These are phyloP conservation scores for Erysimum cheiri DNA, from an alignment of 441 rosid genomes.

Conservation along the genomic window DNA sequence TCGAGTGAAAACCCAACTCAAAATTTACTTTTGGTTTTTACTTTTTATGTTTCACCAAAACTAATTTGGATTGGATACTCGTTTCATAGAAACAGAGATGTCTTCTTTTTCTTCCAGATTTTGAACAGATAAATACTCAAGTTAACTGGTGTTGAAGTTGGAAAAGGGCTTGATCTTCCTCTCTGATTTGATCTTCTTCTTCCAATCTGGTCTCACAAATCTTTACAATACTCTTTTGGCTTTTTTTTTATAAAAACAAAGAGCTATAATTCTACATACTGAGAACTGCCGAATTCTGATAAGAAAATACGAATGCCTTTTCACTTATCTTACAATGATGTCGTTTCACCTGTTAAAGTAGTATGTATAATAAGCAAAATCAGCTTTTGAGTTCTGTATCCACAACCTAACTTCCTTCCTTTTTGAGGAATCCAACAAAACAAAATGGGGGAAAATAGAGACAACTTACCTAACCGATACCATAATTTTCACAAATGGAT, in stretches of 20 bases:
- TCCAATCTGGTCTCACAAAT: conserved; percentile 5
- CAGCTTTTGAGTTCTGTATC: conserved; percentile 35
- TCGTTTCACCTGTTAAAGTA: conserved; percentile 26
- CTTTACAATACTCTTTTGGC: conserved; percentile 10
- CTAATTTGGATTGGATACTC: too few relatives aligned
- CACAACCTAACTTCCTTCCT: conserved; percentile 31
- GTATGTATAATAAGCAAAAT: conserved; percentile 36
- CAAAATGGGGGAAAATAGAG: not conserved
- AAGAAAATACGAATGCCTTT: conserved; percentile 5
- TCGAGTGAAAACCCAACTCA: too few relatives aligned
- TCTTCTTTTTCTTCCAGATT: conserved; percentile 52
- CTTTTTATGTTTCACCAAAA: too few relatives aligned
- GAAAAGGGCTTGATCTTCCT: conserved; percentile 86
- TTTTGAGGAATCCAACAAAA: conserved; percentile 25
- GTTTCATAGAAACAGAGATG: not conserved
- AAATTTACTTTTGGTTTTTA: too few relatives aligned
- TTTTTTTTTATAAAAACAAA: not conserved
- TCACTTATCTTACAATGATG: conserved; percentile 35
- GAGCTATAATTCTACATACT: conserved; percentile 6
- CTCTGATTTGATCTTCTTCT: conserved; percentile 50
- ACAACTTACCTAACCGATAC: conserved; percentile 23
- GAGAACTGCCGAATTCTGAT: conserved; percentile 18
- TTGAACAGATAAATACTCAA: conserved; percentile 73
- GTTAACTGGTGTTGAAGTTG: conserved; percentile 73
- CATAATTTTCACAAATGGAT: conserved; percentile 35